Evolutionary conservation across 345 rosid genomes (phyloP), one percentile per base, ranked within the genome.

Genomic region (Euphorbia peplus): DNA sequence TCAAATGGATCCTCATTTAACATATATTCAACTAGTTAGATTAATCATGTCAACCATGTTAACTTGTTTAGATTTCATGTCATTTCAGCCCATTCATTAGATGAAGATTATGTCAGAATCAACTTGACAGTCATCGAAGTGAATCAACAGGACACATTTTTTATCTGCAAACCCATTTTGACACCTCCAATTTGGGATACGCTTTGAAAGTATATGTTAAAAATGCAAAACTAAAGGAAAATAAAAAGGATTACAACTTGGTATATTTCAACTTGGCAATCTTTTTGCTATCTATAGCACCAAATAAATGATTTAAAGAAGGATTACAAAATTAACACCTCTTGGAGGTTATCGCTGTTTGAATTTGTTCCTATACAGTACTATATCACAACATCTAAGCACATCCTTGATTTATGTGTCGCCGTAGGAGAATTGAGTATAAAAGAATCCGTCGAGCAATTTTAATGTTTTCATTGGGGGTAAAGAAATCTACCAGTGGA

Each of bases 281-380:
- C 24, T 18, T 29, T 42, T 25, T 58, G 25, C 48, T 65, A 35
- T 57, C 4, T 44, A 44, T 29, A 42, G n/a, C 25, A 6, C 10
- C 47, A 50, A 64, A 68, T 25, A 50, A 57, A 42, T 44, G 54
- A 11, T 21, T 44, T 2, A 25, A 7, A 37, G 21, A 29, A 64
- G 35, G 3, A 32, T 54, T 22, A 70, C 60, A 64, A 29, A 30
- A 35, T 22, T 18, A 46, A 32, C 60, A 8, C 46, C 66, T 47
- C 24, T 66, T 56, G 52, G 58, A 47, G 70, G 51, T 25, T 7
- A 12, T 26, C n/a, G 26, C 24, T 39, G 44, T 58, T 46, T n/a
- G 39, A 16, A 16, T 5, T 26, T 46, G 26, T 41, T 52, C 56
- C 76, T 52, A 52, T 73, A 73, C 62, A 73, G 22, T 39, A n/a